phyloP scores from a whole-genome alignment of 176 grass and related monocot genomes.

The Phragmites australis region DNA sequence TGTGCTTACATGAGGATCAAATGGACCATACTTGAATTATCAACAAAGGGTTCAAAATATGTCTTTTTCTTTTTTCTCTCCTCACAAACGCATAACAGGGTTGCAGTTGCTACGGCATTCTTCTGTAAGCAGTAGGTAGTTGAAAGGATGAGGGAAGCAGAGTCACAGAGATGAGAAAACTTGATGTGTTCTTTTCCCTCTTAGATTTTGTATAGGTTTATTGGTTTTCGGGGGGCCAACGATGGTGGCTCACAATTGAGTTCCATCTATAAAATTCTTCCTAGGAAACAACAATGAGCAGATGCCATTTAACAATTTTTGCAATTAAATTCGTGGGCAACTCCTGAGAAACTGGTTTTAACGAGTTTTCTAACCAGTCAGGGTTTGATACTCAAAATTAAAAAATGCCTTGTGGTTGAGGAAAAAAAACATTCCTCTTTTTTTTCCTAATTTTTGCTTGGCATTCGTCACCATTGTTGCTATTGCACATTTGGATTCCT shows the following conservation, averaged over 20 bases:
- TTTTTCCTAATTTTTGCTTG: not conserved
- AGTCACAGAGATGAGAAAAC: not conserved
- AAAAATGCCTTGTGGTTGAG: too few relatives aligned
- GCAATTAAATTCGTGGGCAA: not conserved
- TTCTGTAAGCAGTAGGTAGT: not conserved
- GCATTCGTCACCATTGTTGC: not conserved
- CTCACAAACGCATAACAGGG: not conserved
- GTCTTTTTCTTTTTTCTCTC: not conserved
- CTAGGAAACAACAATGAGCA: not conserved
- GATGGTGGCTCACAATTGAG: conserved; percentile 21
- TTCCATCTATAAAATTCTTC: not conserved
- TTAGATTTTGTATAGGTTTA: conserved; percentile 18
- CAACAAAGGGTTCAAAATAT: not conserved
- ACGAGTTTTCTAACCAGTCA: too few relatives aligned
- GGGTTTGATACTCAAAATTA: too few relatives aligned
- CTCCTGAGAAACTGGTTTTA: too few relatives aligned
- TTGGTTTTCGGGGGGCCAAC: not conserved
- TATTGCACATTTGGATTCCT: too few relatives aligned
- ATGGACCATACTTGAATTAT: not conserved
- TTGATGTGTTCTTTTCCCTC: not conserved
- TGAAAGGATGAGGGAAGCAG: not conserved
- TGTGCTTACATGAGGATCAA: not conserved
- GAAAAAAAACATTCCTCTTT: not conserved
- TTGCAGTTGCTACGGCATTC: not conserved
- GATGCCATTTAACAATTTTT: not conserved